A percentile compares a stretch with the other conserved stretches of the same genome.
These are phyloP conservation scores for Sergeia podlipaevii DNA, from an alignment of 208 protist genomes.

Conservation along the genomic window DNA sequence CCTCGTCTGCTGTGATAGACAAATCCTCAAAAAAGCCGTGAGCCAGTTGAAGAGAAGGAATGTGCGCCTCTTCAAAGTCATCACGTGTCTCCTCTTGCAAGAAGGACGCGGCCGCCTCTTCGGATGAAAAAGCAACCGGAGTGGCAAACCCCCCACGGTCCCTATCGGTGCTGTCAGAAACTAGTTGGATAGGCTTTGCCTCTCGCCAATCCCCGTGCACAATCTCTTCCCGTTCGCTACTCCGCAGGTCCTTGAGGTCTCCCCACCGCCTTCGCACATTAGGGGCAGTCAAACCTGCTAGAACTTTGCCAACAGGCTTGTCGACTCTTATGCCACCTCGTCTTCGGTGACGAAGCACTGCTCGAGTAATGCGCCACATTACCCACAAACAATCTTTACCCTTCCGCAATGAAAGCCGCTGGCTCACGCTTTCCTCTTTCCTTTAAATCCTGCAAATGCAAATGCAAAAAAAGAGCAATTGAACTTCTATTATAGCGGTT, in stretches of 20 bases:
- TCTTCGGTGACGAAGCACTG: slow-evolving; percentile 7
- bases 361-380: slow-evolving; percentile 9
- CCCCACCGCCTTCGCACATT: slow-evolving; percentile 26
- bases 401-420: too few relatives aligned
- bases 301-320: neutral
- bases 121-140: slow-evolving; percentile 37
- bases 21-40: slow-evolving; percentile 64
- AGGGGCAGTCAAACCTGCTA: slow-evolving; percentile 26
- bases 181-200: slow-evolving; percentile 33
- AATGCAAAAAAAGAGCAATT: too few relatives aligned
- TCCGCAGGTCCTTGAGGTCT: slow-evolving; percentile 24
- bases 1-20: slow-evolving; percentile 44
- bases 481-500: too few relatives aligned
- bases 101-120: slow-evolving; percentile 58
- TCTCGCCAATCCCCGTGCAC: slow-evolving; percentile 47
- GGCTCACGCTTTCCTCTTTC: too few relatives aligned
- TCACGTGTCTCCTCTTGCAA: slow-evolving; percentile 38
- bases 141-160: slow-evolving; percentile 33
- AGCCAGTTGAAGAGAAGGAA: slow-evolving; percentile 50
- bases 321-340: too few relatives aligned
- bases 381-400: too few relatives aligned
- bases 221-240: slow-evolving; percentile 38
- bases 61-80: slow-evolving; percentile 22
- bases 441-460: too few relatives aligned
- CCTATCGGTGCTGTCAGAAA: slow-evolving; percentile 28